Base-by-base conservation (phyloP, 441 rosid genomes). In the Pelargonium australe region DNA sequence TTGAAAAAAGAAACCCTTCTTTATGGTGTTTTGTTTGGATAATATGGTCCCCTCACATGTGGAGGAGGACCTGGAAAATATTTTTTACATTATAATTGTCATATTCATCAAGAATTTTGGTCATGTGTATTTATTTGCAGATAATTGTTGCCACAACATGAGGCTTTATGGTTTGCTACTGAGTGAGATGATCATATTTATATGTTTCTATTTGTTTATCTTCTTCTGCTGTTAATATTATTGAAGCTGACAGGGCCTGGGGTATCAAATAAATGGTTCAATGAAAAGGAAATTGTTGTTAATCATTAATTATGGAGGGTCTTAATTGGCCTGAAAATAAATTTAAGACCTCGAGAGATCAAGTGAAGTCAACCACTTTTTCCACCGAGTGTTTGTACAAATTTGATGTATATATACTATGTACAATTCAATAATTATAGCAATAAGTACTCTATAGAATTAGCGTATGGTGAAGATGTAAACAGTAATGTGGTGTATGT, bases 31-130 rank as follows among this genome's bases (percentile, higher is more conserved):
- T 8, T 66, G 60, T 19, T 20, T 19, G 34, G 71, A 76, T 72
- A 44, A 49, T 43, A 51, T 57, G 77, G 61, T 66, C 66, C 61
- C 69, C 47, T 25, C 37, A 3, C 5, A 41, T 34, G 1, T 17
- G 7, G 40, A 34, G 14, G 57, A 53, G 70, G 67, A 66, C 44
- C 53, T 28, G 43, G 40, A 70, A 63, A 75, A 41, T 51, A 44
- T 63, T 63, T 69, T 34, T 23, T 58, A 25, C 73, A 40, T 34
- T 61, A 34, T 4, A 34, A 72, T 71, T 65, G 73, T 34, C 5
- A 34, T 34, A 34, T 34, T 34, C 40, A 34, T 34, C 40, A 34
- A 34, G 40, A 34, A 64, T 61, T 70, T 68, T 53, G 64, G 53
- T n/a, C 53, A 47, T 47, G 53, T 47, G 53, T 47, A n/a, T 47